These are phyloP conservation scores for Neltuma alba DNA, from an alignment of 306 rosid species.

Conservation along the genomic window DNA sequence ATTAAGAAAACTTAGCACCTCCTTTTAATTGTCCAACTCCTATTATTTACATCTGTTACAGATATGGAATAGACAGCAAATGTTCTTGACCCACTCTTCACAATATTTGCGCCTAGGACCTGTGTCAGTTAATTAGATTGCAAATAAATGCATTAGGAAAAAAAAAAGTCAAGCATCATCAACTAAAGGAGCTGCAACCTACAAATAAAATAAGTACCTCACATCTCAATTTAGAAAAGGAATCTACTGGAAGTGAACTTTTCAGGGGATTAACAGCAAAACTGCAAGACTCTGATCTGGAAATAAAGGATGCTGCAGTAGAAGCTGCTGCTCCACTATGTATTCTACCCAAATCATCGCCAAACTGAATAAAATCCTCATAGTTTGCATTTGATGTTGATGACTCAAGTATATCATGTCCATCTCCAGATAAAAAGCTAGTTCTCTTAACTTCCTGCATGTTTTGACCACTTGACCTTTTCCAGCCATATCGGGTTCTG, in stretches of 20 bases:
- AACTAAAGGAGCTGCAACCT: conserved; percentile 29
- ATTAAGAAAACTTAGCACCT: conserved; percentile 57
- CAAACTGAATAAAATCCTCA: conserved; percentile 45
- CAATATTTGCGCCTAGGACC: conserved; percentile 93
- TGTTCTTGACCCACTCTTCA: conserved; percentile 88
- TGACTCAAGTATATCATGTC: conserved; percentile 73
- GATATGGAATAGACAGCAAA: conserved; percentile 96
- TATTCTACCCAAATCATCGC: conserved; percentile 79
- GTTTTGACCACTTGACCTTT: conserved; percentile 56
- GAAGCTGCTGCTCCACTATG: conserved; percentile 85
- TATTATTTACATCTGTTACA: conserved; percentile 77
- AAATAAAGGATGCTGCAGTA: conserved; percentile 60
- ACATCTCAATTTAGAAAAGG: conserved; percentile 87
- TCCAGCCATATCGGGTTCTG: conserved; percentile 57
- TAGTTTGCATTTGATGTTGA: conserved; percentile 46
- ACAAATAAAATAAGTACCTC: conserved; percentile 66
- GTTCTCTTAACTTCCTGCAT: conserved; percentile 85
- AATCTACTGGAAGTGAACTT: conserved; percentile 63
- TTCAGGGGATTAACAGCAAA: conserved; percentile 47
- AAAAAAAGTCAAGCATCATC: conserved; percentile 17
- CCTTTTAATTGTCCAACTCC: conserved; percentile 96
- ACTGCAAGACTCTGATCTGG: conserved; percentile 43
- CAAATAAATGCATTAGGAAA: conserved; percentile 30
- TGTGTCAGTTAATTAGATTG: conserved; percentile 52
- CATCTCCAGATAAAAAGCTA: conserved; percentile 91